A percentile compares a stretch with the other conserved stretches of the same genome.
Evolutionary conservation across 805 yeast species (phyloP).

Genomic region (Starmerella riodocensis): DNA sequence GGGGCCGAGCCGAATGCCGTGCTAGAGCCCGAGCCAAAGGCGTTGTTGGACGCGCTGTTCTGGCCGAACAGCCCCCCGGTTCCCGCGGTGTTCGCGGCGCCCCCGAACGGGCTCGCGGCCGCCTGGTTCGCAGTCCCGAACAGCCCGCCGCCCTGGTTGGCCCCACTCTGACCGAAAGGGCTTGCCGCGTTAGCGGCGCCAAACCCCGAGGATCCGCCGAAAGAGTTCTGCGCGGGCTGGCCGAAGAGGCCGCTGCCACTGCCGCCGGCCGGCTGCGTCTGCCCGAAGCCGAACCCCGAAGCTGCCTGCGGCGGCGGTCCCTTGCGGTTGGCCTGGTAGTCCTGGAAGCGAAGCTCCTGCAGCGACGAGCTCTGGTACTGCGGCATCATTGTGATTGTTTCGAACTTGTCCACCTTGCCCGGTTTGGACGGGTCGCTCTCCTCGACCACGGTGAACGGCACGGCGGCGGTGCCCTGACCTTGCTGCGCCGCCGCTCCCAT

Average conservation of each 20-base stretch:
- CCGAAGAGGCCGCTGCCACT: conserved; percentile 6
- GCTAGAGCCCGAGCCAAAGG: conserved; percentile 20
- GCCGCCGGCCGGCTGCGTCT: conserved; percentile 1
- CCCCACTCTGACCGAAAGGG: neutral
- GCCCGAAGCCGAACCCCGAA: conserved; percentile 15
- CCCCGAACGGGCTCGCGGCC: conserved; percentile 2
- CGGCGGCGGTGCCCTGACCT: conserved; percentile 47
- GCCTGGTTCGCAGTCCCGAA: conserved; percentile 14
- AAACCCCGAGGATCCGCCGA: neutral
- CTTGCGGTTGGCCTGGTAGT: conserved; percentile 62
- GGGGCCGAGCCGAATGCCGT: conserved; percentile 11
- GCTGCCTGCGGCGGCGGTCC: conserved; percentile 7
- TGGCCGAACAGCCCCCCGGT: conserved; percentile 15
- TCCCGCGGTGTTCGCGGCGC: conserved; percentile 5
- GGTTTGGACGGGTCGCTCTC: conserved; percentile 48
- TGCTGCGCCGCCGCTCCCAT: conserved; percentile 4
- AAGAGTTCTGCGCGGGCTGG: neutral
- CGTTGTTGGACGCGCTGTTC: conserved; percentile 16
- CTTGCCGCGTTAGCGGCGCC: conserved; percentile 5
- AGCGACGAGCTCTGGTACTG: conserved; percentile 69
- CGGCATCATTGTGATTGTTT: conserved; percentile 78
- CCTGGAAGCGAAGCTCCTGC: conserved; percentile 82
- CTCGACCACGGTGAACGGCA: conserved; percentile 17
- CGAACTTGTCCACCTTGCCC: conserved; percentile 35
- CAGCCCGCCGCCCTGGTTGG: conserved; percentile 9